These are phyloP conservation scores for Penicillium waksmanii DNA, from an alignment of 495 filamentous ascomycete genomes.

Conservation along the genomic window DNA sequence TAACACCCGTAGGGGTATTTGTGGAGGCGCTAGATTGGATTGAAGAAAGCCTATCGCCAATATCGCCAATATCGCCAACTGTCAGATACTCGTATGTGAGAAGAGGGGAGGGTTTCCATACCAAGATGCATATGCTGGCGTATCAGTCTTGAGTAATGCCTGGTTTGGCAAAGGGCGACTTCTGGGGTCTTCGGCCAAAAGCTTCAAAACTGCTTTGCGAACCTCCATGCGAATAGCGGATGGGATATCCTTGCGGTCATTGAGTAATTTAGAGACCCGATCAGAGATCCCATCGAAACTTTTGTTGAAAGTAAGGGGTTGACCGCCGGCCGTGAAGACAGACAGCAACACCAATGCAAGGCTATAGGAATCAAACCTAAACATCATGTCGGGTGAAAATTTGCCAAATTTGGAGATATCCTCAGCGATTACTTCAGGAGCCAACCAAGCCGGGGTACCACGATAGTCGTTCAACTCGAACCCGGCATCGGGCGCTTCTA, in stretches of 20 bases:
- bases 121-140: slow-evolving; percentile 23
- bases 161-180: slow-evolving; percentile 17
- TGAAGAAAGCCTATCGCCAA: slow-evolving; percentile 9
- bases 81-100: background rate
- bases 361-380: slow-evolving; percentile 25
- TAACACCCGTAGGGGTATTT: slow-evolving; percentile 13
- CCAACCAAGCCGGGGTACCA: slow-evolving; percentile 30
- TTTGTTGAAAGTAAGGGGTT: slow-evolving; percentile 8
- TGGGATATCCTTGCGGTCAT: slow-evolving; percentile 11
- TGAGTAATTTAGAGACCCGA: slow-evolving; percentile 10
- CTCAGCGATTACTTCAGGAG: slow-evolving; percentile 22
- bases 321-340: slow-evolving; percentile 18
- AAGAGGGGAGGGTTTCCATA: background rate
- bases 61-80: background rate
- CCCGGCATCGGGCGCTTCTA: slow-evolving; percentile 20
- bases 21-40: slow-evolving; percentile 10
- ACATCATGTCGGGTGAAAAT: slow-evolving; percentile 22
- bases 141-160: slow-evolving; percentile 19
- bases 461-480: slow-evolving; percentile 21
- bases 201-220: slow-evolving; percentile 13
- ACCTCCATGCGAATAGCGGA: slow-evolving; percentile 14
- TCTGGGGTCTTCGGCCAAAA: slow-evolving; percentile 22
- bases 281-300: slow-evolving; percentile 3
- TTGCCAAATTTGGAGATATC: slow-evolving; percentile 12
- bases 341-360: slow-evolving; percentile 23